Evolutionary conservation across 495 filamentous ascomycete species (phyloP).

Genomic region (Aspergillus hancockii): DNA sequence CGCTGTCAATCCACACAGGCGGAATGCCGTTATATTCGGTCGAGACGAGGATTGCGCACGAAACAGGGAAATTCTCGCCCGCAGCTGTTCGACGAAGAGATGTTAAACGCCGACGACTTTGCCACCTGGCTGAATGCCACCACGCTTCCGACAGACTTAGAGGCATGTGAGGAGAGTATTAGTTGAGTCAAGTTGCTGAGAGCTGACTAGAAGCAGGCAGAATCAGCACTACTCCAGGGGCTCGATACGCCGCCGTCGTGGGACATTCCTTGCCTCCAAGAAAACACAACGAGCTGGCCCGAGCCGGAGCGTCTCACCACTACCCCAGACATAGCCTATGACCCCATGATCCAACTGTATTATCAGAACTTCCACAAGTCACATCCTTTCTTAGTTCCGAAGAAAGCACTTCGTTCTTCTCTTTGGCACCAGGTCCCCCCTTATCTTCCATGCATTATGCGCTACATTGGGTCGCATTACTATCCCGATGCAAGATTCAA

Average conservation of each 20-base stretch:
- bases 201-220: conserved; percentile 22
- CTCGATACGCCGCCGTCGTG: conserved; percentile 1
- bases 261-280: conserved; percentile 6
- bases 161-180: conserved; percentile 1
- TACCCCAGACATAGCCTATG: conserved; percentile 25
- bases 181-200: neutral
- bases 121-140: conserved; percentile 21
- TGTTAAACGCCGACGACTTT: conserved; percentile 18
- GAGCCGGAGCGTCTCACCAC: conserved; percentile 18
- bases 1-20: conserved; percentile 22
- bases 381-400: conserved; percentile 65
- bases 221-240: conserved; percentile 20
- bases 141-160: conserved; percentile 12
- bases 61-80: conserved; percentile 9
- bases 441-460: conserved; percentile 59
- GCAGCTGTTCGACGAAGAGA: conserved; percentile 18
- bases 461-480: conserved; percentile 63
- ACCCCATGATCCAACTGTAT: conserved; percentile 51
- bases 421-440: conserved; percentile 22
- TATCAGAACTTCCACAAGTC: conserved; percentile 66
- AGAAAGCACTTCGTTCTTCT: conserved; percentile 48
- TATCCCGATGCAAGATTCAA: conserved; percentile 24
- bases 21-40: conserved; percentile 31
- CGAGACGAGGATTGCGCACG: conserved; percentile 36
- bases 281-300: conserved; percentile 7